A percentile compares a stretch with the other conserved stretches of the same genome.
These are phyloP conservation scores for Ophiobolus disseminans DNA, from an alignment of 2,329 filamentous ascomycete species.

Conservation along the genomic window DNA sequence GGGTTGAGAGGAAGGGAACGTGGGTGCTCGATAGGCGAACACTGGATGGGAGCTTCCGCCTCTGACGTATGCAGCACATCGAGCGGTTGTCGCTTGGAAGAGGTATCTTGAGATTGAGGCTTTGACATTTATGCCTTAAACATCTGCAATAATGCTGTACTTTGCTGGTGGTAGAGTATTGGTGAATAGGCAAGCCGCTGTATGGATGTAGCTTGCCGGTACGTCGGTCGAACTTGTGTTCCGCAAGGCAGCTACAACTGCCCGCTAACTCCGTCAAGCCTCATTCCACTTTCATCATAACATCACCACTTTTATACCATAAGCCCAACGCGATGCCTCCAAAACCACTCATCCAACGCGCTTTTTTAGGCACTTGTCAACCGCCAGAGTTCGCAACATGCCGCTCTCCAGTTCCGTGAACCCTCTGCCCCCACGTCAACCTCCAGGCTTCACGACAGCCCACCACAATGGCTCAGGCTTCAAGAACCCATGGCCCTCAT, in stretches of 20 bases:
- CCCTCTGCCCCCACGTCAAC: conserved; percentile 25
- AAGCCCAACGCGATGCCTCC: conserved; percentile 1
- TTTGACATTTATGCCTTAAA: too few relatives aligned
- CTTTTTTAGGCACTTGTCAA: conserved; percentile 21
- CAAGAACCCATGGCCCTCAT: conserved; percentile 60
- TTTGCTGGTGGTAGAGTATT: not conserved
- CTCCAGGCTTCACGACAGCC: conserved; percentile 31
- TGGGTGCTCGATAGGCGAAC: conserved; percentile 19
- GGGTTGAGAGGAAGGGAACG: conserved; percentile 3
- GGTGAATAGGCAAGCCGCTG: not conserved
- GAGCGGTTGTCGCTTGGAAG: not conserved
- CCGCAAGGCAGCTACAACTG: conserved; percentile 2
- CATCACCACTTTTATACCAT: conserved; percentile 10
- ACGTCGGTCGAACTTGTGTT: conserved; percentile 4
- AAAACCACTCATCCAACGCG: not conserved
- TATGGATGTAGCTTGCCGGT: not conserved
- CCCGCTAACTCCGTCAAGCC: conserved; percentile 21
- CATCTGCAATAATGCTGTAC: not conserved
- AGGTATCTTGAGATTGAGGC: not conserved
- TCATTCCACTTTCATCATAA: conserved; percentile 17
- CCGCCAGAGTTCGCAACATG: conserved; percentile 10
- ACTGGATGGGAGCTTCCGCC: not conserved
- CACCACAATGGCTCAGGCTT: conserved; percentile 57
- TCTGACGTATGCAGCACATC: not conserved
- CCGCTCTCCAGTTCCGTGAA: conserved; percentile 16